Conservation (phyloP, 2,329 filamentous ascomycete species). For the Chaetoscypha palmicola region DNA sequence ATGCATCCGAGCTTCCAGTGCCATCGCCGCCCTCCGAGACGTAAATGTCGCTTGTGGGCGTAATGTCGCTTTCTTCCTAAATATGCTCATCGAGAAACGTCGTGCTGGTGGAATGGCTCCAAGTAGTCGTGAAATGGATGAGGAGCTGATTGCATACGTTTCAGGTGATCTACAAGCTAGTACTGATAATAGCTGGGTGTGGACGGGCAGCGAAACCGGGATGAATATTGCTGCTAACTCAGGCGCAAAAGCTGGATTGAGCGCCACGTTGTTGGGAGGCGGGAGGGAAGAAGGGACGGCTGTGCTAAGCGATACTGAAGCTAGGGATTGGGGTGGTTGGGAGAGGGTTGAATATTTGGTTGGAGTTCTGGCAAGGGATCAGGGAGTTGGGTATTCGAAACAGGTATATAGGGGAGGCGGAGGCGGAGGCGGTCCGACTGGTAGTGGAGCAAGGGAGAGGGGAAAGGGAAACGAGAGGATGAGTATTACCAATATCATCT, state of each 20-base stretch:
- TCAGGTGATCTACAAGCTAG: constrained; percentile 80
- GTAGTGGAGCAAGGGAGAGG: constrained; percentile 6
- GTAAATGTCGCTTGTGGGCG: constrained; percentile 74
- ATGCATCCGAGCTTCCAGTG: constrained; percentile 64
- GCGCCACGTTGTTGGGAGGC: constrained; percentile 21
- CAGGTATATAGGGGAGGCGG: constrained; percentile 9
- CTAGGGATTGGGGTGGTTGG: constrained; percentile 75
- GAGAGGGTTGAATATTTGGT: constrained; percentile 60
- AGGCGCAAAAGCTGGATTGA: constrained; percentile 4
- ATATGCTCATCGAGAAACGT: constrained; percentile 52
- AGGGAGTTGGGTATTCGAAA: constrained; percentile 10
- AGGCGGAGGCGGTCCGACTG: background rate
- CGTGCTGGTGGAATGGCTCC: constrained; percentile 34
- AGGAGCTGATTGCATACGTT: constrained; percentile 81
- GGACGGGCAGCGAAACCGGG: constrained; percentile 55
- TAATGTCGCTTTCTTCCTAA: constrained; percentile 74
- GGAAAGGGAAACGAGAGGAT: constrained; percentile 25
- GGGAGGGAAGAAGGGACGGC: constrained; percentile 33
- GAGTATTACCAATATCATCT: constrained; percentile 29
- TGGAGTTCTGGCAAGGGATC: constrained; percentile 40
- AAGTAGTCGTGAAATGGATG: constrained; percentile 45
- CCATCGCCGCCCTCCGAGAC: constrained; percentile 63
- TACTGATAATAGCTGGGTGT: constrained; percentile 76
- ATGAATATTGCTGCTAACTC: constrained; percentile 26
- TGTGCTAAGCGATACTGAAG: constrained; percentile 48